Conservation (phyloP, 805 yeast species). For the Metschnikowia lachancei region DNA sequence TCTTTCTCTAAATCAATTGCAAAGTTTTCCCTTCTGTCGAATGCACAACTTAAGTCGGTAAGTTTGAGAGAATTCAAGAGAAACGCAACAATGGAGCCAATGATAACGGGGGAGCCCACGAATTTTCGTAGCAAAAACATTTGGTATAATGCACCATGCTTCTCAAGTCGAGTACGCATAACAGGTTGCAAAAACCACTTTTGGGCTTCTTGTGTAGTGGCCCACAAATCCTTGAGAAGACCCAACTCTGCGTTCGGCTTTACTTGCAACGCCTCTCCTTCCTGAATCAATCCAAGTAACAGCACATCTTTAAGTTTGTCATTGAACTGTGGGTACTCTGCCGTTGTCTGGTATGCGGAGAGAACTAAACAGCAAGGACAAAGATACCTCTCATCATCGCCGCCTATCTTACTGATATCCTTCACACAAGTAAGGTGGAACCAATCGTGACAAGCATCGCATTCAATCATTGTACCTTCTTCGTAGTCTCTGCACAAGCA, state of each 20-base stretch:
- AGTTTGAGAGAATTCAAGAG: constrained; percentile 6
- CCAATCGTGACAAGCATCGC: constrained; percentile 72
- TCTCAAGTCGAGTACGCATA: constrained; percentile 1
- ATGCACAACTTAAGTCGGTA: constrained; percentile 2
- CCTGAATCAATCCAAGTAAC: constrained; percentile 6
- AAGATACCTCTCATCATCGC: constrained; percentile 16
- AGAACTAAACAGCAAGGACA: constrained; percentile 18
- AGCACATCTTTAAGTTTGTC: constrained; percentile 1
- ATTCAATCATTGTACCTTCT: constrained; percentile 62
- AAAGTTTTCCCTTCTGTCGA: not conserved
- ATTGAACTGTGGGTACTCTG: not conserved
- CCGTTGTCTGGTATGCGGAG: constrained; percentile 2
- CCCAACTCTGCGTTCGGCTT: constrained; percentile 11
- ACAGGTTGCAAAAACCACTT: constrained; percentile 4
- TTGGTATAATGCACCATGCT: constrained; percentile 6
- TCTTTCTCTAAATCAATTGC: not conserved
- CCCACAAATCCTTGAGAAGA: constrained; percentile 4
- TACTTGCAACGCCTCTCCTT: constrained; percentile 6
- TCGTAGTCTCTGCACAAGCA: constrained; percentile 66
- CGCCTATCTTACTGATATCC: constrained; percentile 14
- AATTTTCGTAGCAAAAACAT: constrained; percentile 18
- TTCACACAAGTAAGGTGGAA: constrained; percentile 58
- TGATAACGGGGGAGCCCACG: constrained; percentile 15
- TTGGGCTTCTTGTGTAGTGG: constrained; percentile 3
- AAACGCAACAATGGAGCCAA: not conserved